A percentile compares a stretch with the other conserved stretches of the same genome.
Conservation (phyloP, 1,284 basidiomycete species). For the Malassezia equina region DNA sequence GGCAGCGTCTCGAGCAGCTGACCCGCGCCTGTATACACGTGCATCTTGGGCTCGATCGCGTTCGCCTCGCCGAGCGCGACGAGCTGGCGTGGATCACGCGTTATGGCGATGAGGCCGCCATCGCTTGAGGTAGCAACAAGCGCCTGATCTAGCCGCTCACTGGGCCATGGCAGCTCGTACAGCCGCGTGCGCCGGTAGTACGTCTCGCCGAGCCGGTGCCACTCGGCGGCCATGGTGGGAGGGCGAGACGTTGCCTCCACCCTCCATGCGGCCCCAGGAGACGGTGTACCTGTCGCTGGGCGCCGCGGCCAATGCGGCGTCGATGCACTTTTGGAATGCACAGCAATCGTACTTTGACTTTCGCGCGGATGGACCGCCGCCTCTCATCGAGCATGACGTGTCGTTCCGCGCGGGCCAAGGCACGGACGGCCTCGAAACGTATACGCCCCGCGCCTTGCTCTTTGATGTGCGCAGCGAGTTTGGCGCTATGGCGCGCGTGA, state of each 20-base stretch:
- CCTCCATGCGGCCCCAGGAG: constrained; percentile 23
- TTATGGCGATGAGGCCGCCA: constrained; percentile 79
- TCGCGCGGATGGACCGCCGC: constrained; percentile 10
- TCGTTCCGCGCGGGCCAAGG: constrained; percentile 37
- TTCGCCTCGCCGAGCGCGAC: constrained; percentile 62
- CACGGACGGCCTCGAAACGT: constrained; percentile 28
- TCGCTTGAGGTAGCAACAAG: constrained; percentile 69
- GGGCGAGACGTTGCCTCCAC: background rate
- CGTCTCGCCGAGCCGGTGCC: constrained; percentile 38
- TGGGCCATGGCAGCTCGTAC: constrained; percentile 70
- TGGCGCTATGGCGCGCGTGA: constrained; percentile 25
- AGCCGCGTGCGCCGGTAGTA: constrained; percentile 61
- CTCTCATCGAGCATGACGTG: constrained; percentile 36
- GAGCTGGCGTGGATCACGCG: constrained; percentile 72
- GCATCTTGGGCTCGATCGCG: constrained; percentile 59
- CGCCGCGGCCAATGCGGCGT: constrained; percentile 35
- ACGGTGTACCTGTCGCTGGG: constrained; percentile 43
- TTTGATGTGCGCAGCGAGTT: constrained; percentile 38
- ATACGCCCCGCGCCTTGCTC: constrained; percentile 32
- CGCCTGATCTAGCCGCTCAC: constrained; percentile 70
- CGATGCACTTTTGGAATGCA: constrained; percentile 44
- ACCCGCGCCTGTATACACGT: constrained; percentile 52
- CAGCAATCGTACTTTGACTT: constrained; percentile 38
- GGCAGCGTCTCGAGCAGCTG: constrained; percentile 49
- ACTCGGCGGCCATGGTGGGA: constrained; percentile 24